Evolutionary conservation across 225 moss, liverwort and hornwort genomes (phyloP), one percentile per base, ranked within the genome.

Genomic region (Climacium dendroides): DNA sequence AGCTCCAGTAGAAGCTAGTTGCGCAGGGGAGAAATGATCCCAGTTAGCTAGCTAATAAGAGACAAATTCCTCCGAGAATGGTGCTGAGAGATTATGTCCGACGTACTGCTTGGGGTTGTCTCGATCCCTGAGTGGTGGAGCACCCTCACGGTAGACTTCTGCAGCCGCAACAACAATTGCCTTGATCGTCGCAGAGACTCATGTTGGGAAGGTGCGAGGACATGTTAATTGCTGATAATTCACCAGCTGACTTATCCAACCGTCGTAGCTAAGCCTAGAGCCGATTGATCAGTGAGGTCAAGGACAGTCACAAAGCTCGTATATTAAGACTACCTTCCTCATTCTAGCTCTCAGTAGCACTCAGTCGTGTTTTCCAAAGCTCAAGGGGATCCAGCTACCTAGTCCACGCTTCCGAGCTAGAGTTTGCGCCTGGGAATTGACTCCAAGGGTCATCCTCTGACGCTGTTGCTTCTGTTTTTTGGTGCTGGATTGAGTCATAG

Each of bases 161-260:
- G 87, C 72, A 87, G 71, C 87, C 86, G 78, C 78, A 86, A 80
- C 80, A 80, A n/a, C 80, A 87, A 80, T 63, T 82, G 88, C 79
- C 86, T 87, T 87, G 84, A 86, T 89, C 89, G 45, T 61, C 87
- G 89, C 85, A 79, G 83, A 70, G 78, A 63, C 83, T 83, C 74
- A 74, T 76, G 87, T 72, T 78, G 65, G 74, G 85, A 87, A 87
- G 90, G 47, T 69, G 77, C 86, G 71, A 72, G 64, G 70, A 37
- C 39, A 82, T 74, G n/a, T 54, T 75, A 75, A 75, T 75, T 65
- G 84, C 81, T 82, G 89, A 70, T 80, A 30, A 87, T 87, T 85
- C 85, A 72, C 83, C 74, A 83, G 91, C 91, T 91, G 91, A 91
- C 91, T 91, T 91, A 57, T 64, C 66, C 79, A 50, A 47, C 83